phyloP scores from a whole-genome alignment of 768 basidiomycete species.

The Auricularia heimuer region DNA sequence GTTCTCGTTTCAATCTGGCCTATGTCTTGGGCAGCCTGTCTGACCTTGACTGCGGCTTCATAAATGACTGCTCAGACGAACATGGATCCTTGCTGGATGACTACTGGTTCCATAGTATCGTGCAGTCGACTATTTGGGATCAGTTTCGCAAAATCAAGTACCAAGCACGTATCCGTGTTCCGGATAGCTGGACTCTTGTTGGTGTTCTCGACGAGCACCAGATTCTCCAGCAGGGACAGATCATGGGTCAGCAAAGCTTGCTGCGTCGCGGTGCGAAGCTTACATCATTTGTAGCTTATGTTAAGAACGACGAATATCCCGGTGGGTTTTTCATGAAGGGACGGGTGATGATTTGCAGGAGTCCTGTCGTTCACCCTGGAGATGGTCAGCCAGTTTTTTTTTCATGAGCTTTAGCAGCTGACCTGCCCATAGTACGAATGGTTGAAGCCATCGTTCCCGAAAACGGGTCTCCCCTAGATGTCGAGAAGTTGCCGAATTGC shows the following conservation, averaged over 20 bases:
- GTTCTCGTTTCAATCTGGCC: constrained; percentile 37
- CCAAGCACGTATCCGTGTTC: constrained; percentile 61
- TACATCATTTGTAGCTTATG: neutral
- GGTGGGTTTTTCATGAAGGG: constrained; percentile 43
- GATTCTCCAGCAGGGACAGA: constrained; percentile 39
- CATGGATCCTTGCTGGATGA: constrained; percentile 34
- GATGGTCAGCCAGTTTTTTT: constrained; percentile 32
- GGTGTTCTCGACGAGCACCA: constrained; percentile 73
- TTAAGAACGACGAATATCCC: constrained; percentile 18
- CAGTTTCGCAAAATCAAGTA: constrained; percentile 69
- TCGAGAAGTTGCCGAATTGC: constrained; percentile 38
- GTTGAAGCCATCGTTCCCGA: constrained; percentile 48
- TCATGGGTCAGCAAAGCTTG: constrained; percentile 55
- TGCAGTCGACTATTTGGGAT: constrained; percentile 53
- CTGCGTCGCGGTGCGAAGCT: constrained; percentile 32
- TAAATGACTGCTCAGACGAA: constrained; percentile 16
- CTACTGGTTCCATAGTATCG: constrained; percentile 46
- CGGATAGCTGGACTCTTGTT: constrained; percentile 57
- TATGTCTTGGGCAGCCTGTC: constrained; percentile 41
- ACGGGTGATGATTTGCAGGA: constrained; percentile 52
- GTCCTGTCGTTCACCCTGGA: constrained; percentile 67
- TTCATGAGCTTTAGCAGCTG: too few relatives aligned
- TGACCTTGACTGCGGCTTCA: constrained; percentile 39
- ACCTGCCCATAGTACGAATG: constrained; percentile 31
- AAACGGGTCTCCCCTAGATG: constrained; percentile 37